A percentile compares a stretch with the other conserved stretches of the same genome.
Conservation (phyloP, 352 stramenopile species). For the Phytophthora colocasiae region DNA sequence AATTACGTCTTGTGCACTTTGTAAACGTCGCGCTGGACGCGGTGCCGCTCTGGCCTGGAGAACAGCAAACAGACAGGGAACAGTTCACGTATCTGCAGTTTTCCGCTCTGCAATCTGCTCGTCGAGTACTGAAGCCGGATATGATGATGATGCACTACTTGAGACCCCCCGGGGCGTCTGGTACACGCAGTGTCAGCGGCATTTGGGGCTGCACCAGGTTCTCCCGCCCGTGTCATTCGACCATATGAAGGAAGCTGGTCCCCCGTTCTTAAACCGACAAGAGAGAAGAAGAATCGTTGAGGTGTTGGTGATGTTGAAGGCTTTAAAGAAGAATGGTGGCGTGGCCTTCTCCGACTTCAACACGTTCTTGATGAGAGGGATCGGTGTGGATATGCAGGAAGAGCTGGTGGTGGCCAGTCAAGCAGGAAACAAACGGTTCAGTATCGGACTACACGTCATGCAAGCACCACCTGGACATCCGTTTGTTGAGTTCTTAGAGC, state of each 20-base stretch:
- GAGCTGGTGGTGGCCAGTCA: constrained; percentile 36
- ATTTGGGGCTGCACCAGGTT: constrained; percentile 51
- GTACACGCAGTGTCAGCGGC: constrained; percentile 57
- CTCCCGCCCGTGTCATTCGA: constrained; percentile 35
- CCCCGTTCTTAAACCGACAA: constrained; percentile 6
- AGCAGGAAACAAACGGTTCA: constrained; percentile 24
- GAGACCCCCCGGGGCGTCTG: constrained; percentile 42
- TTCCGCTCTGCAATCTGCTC: constrained; percentile 42
- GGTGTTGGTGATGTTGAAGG: constrained; percentile 46
- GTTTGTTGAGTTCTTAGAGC: constrained; percentile 40
- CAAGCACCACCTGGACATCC: constrained; percentile 39
- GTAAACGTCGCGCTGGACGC: constrained; percentile 38
- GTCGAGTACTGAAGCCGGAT: constrained; percentile 27
- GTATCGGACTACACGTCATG: constrained; percentile 39
- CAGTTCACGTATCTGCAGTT: constrained; percentile 52
- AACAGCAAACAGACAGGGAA: constrained; percentile 19
- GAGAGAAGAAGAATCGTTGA: constrained; percentile 42
- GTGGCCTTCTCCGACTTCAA: constrained; percentile 49
- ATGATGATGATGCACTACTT: constrained; percentile 57
- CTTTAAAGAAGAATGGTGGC: constrained; percentile 35
- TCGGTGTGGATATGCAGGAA: constrained; percentile 13
- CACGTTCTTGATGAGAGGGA: constrained; percentile 37
- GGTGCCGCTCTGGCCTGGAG: constrained; percentile 16
- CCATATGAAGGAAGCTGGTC: constrained; percentile 1
- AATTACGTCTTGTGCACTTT: constrained; percentile 42